phyloP scores from a whole-genome alignment of 139 green algal genomes.

The Picochlorum sp. region DNA sequence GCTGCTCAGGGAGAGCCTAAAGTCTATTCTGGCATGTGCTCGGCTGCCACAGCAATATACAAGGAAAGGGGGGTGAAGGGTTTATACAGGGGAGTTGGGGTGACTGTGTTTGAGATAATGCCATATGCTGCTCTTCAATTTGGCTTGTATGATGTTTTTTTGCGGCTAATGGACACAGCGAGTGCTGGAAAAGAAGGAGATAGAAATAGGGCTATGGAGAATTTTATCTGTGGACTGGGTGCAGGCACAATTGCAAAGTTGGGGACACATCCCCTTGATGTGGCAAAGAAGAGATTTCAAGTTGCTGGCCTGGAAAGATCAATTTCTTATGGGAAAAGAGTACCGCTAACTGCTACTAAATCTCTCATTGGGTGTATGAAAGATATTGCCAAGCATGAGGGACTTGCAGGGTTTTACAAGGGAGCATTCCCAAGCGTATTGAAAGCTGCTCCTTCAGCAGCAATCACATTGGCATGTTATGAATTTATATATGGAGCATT shows the following conservation, averaged over 20 bases:
- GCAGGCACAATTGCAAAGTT: conserved; percentile 81
- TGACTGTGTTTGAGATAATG: conserved; percentile 95
- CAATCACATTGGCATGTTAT: conserved; percentile 84
- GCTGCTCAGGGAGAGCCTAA: conserved; percentile 91
- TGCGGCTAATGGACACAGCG: conserved; percentile 6
- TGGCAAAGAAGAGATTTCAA: conserved; percentile 97
- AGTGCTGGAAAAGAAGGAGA: background rate
- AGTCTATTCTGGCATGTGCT: conserved; percentile 26
- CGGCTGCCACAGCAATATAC: conserved; percentile 38
- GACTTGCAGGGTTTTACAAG: conserved; percentile 85
- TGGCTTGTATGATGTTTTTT: conserved; percentile 87
- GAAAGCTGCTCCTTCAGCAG: conserved; percentile 85
- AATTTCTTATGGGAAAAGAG: conserved; percentile 55
- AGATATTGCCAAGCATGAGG: conserved; percentile 53
- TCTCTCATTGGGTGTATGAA: conserved; percentile 40
- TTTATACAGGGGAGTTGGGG: conserved; percentile 73
- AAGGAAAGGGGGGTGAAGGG: conserved; percentile 33
- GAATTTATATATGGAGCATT: conserved; percentile 29
- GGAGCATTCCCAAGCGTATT: conserved; percentile 75
- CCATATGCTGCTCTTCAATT: conserved; percentile 97
- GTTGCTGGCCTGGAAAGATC: conserved; percentile 62
- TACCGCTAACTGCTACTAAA: conserved; percentile 33
- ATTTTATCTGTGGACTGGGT: conserved; percentile 60
- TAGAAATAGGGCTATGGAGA: background rate
- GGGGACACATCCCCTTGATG: conserved; percentile 83